phyloP scores from a whole-genome alignment of 371 early-diverging fungal species.

The Mucor plumbeus region DNA sequence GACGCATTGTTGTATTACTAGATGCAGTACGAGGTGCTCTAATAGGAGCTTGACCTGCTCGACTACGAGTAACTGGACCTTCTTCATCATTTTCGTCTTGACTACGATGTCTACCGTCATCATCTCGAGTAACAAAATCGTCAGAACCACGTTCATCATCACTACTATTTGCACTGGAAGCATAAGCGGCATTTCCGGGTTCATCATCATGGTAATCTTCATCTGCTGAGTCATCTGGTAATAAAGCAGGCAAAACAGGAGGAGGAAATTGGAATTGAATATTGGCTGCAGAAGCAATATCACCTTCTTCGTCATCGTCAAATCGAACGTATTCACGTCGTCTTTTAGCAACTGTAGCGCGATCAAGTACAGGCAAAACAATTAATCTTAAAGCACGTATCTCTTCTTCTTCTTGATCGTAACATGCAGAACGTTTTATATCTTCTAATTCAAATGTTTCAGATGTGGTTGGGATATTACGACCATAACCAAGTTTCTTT shows the following conservation, averaged over 20 bases:
- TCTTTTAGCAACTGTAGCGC: conserved; percentile 47
- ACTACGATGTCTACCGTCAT: conserved; percentile 20
- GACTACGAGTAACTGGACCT: conserved; percentile 43
- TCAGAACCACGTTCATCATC: conserved; percentile 38
- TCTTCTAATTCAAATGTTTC: conserved; percentile 58
- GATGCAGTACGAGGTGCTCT: conserved; percentile 6
- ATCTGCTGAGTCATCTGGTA: conserved; percentile 66
- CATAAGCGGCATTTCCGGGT: conserved; percentile 17
- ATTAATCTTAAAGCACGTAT: conserved; percentile 26
- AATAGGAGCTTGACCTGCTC: conserved; percentile 32
- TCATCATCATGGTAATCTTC: conserved; percentile 60
- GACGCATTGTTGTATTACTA: not conserved
- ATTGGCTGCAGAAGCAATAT: conserved; percentile 50
- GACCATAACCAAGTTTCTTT: conserved; percentile 64
- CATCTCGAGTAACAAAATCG: conserved; percentile 24
- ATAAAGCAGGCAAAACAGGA: conserved; percentile 28
- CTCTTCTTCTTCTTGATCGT: conserved; percentile 57
- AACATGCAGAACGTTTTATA: conserved; percentile 41
- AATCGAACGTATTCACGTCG: conserved; percentile 46
- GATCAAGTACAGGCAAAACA: conserved; percentile 49
- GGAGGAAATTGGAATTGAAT: conserved; percentile 48
- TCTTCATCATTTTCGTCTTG: conserved; percentile 39
- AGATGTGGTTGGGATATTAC: conserved; percentile 57
- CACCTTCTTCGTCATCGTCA: conserved; percentile 63
- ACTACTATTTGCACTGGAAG: conserved; percentile 19